Conservation (phyloP, 1,284 basidiomycete genomes). For the Filobasidium uniguttulatum region DNA sequence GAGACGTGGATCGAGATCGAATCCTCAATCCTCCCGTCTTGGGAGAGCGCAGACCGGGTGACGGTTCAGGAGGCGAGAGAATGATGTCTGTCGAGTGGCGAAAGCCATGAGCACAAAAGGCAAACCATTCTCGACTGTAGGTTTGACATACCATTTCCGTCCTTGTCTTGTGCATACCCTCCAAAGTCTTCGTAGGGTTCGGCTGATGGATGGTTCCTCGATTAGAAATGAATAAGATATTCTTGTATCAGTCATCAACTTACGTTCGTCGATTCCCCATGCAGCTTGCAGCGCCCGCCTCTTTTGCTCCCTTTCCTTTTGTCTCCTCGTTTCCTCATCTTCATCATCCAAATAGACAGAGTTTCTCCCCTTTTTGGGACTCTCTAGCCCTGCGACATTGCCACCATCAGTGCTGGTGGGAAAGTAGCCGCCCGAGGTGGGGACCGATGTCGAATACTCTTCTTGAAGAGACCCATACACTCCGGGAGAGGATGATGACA, state of each 20-base stretch:
- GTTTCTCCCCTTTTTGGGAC: neutral
- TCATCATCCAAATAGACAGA: conserved; percentile 22
- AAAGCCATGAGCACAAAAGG: neutral
- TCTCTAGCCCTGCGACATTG: neutral
- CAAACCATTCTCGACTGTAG: neutral
- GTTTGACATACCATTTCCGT: conserved; percentile 21
- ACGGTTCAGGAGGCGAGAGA: too few species aligned
- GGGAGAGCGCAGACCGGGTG: too few species aligned
- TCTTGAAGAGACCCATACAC: conserved; percentile 29
- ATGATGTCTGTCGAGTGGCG: too few species aligned
- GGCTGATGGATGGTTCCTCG: conserved; percentile 14
- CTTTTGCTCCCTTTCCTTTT: conserved; percentile 32
- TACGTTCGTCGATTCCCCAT: conserved; percentile 37
- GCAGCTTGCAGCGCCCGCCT: conserved; percentile 34
- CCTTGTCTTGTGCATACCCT: conserved; percentile 23
- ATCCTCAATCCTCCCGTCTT: neutral
- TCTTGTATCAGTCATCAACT: conserved; percentile 14
- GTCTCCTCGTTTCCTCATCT: conserved; percentile 21
- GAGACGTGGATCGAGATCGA: neutral
- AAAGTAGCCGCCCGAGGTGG: conserved; percentile 32
- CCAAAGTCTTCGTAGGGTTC: conserved; percentile 38
- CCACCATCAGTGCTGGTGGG: conserved; percentile 18
- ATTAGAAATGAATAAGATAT: neutral
- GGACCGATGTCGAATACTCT: conserved; percentile 35
- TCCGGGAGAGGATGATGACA: neutral